A percentile compares a stretch with the other conserved stretches of the same genome.
Conservation (phyloP, 805 yeast species). For the Candida oleophila region DNA sequence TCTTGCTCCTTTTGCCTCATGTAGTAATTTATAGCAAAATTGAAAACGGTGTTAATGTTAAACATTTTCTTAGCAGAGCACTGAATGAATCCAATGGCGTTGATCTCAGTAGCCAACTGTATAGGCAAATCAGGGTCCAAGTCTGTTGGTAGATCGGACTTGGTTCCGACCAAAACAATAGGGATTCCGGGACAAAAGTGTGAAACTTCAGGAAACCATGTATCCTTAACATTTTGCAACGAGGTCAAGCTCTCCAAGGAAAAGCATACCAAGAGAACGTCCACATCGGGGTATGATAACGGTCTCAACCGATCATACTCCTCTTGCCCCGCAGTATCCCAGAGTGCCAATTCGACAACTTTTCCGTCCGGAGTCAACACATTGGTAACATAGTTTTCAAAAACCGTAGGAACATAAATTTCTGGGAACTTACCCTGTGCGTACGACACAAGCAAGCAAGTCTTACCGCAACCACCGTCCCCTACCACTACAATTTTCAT, state of each 20-base stretch:
- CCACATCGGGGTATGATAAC: constrained; percentile 75
- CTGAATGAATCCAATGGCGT: constrained; percentile 71
- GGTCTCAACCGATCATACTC: constrained; percentile 82
- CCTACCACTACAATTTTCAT: constrained; percentile 80
- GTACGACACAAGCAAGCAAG: constrained; percentile 68
- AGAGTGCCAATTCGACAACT: constrained; percentile 68
- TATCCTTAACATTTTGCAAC: constrained; percentile 69
- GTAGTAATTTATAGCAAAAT: constrained; percentile 51
- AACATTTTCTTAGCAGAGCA: constrained; percentile 75
- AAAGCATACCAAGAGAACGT: constrained; percentile 73
- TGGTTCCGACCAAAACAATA: constrained; percentile 77
- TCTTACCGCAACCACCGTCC: constrained; percentile 91
- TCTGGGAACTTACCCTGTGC: constrained; percentile 70
- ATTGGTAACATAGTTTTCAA: constrained; percentile 71
- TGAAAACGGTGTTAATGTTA: constrained; percentile 68
- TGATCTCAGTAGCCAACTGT: constrained; percentile 55
- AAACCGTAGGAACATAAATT: constrained; percentile 76
- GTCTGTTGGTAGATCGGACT: constrained; percentile 54
- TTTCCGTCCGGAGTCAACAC: constrained; percentile 74
- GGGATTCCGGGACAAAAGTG: constrained; percentile 84
- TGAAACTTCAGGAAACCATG: constrained; percentile 84
- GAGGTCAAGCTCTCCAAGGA: constrained; percentile 62
- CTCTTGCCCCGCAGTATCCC: constrained; percentile 94
- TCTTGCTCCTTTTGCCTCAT: constrained; percentile 35
- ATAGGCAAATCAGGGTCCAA: constrained; percentile 50